Conservation (phyloP, 2,329 filamentous ascomycete species). For the Microdochium nivale region DNA sequence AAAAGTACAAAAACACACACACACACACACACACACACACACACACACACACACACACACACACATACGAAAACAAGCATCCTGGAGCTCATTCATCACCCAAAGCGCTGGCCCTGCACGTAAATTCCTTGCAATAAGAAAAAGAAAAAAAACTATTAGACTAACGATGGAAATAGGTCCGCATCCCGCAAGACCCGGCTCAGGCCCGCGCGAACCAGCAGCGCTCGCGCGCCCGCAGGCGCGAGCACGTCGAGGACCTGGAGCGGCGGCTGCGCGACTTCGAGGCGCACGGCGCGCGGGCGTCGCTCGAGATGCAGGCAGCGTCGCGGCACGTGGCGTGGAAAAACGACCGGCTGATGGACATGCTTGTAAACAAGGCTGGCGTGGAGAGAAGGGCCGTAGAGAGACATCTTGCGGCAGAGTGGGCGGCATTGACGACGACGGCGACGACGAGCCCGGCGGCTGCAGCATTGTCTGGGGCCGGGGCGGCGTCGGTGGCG, state of each 20-base stretch:
- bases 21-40: no score
- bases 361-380: constrained; percentile 26
- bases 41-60: no score
- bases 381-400: constrained; percentile 30
- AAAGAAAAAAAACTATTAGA: no score
- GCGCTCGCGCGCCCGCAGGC: constrained; percentile 40
- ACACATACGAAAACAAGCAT: no score
- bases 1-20: no score
- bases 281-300: constrained; percentile 37
- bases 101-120: no score
- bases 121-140: no score
- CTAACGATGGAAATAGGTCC: no score
- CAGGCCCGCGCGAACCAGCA: constrained; percentile 41
- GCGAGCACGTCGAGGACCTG: constrained; percentile 39
- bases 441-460: no score
- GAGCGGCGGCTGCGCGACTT: constrained; percentile 36
- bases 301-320: constrained; percentile 44
- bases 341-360: constrained; percentile 37
- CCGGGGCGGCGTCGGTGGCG: no score
- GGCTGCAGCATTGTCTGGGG: no score
- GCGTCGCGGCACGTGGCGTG: constrained; percentile 39
- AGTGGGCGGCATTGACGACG: not conserved
- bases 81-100: no score
- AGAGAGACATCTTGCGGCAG: constrained; percentile 23
- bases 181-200: constrained; percentile 9